Percentiles rank a stretch among this genome's conserved stretches.
These are phyloP conservation scores for Teratosphaeria destructans DNA, from an alignment of 2,329 filamentous ascomycete species.

Conservation along the genomic window DNA sequence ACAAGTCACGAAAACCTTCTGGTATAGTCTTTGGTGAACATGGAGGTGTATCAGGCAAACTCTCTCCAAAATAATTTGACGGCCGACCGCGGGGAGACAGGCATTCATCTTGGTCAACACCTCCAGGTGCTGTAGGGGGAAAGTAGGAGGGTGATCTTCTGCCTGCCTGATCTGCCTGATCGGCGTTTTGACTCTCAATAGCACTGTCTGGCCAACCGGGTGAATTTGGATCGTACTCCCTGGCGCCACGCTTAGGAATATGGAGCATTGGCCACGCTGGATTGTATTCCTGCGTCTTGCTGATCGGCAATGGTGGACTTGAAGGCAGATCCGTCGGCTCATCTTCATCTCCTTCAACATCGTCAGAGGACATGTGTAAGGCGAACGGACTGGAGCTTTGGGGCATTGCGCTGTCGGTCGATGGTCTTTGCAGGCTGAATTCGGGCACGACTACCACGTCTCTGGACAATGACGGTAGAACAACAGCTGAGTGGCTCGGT, in stretches of 20 bases:
- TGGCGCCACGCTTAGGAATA: constrained; percentile 6
- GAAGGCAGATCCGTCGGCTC: constrained; percentile 12
- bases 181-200: neutral
- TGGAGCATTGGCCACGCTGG: constrained; percentile 16
- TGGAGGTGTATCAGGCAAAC: constrained; percentile 22
- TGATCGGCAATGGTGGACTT: constrained; percentile 16
- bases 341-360: constrained; percentile 5
- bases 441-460: constrained; percentile 13
- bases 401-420: constrained; percentile 8
- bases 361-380: constrained; percentile 6
- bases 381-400: constrained; percentile 12
- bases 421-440: constrained; percentile 16
- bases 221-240: constrained; percentile 22
- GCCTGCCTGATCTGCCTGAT: constrained; percentile 2
- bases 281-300: constrained; percentile 17
- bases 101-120: constrained; percentile 1
- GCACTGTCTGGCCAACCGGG: constrained; percentile 9
- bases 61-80: constrained; percentile 6
- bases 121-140: constrained; percentile 9
- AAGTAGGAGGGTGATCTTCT: constrained; percentile 9
- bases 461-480: constrained; percentile 2
- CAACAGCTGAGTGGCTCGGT: constrained; percentile 6
- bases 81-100: constrained; percentile 10
- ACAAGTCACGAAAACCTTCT: constrained; percentile 6
- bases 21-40: constrained; percentile 29